These are phyloP conservation scores for Arthrobotrys pseudoclavata DNA, from an alignment of 2,329 filamentous ascomycete genomes.

Conservation along the genomic window DNA sequence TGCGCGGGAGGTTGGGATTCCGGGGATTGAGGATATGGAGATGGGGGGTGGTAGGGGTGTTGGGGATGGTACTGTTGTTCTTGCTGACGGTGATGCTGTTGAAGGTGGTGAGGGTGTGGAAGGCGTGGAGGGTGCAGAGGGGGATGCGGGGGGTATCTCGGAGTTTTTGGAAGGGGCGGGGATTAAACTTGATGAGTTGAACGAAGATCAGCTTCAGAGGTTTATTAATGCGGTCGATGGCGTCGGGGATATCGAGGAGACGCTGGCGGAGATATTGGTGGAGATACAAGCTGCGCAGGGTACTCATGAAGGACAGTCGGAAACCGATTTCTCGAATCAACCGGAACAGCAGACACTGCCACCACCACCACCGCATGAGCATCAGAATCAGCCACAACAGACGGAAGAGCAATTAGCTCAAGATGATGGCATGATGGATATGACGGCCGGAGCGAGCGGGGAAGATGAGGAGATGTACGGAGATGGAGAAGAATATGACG, in stretches of 20 bases:
- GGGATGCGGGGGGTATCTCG: constrained; percentile 26
- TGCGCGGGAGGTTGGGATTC: background rate
- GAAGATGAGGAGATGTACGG: constrained; percentile 51
- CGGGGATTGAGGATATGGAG: constrained; percentile 1
- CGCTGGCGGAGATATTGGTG: constrained; percentile 33
- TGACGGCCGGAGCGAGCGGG: constrained; percentile 12
- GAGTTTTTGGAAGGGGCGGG: constrained; percentile 48
- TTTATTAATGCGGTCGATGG: constrained; percentile 57
- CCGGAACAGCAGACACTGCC: background rate
- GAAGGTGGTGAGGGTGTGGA: background rate
- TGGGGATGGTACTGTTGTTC: background rate
- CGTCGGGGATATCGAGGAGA: constrained; percentile 43
- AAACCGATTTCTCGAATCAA: background rate
- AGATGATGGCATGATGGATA: constrained; percentile 26
- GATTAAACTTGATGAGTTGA: constrained; percentile 51
- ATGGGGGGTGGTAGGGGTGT: background rate
- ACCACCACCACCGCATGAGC: background rate
- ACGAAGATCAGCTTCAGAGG: constrained; percentile 53
- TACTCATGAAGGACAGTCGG: background rate
- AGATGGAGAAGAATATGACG: constrained; percentile 46
- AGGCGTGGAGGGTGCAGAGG: background rate
- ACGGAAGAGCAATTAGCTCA: background rate
- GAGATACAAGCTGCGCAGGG: constrained; percentile 35
- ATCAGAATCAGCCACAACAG: background rate
- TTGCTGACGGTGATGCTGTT: background rate